Conservation (phyloP, 371 early-diverging fungal genomes). For the Mortierella sp. region DNA sequence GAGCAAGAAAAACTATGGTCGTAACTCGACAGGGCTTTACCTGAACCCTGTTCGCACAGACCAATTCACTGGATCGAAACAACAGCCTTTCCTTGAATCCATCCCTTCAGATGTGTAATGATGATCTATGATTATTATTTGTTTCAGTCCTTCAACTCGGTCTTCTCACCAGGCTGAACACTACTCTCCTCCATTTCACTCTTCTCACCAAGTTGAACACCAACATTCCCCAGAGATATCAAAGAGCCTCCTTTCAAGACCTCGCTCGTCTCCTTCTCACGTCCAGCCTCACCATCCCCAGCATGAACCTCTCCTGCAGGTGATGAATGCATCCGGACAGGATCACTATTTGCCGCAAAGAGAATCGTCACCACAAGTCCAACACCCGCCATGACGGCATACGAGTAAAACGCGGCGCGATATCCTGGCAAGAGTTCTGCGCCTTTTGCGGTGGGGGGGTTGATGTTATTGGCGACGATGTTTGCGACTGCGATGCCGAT, state of each 20-base stretch:
- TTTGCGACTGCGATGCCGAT: slow-evolving; percentile 45
- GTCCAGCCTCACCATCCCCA: not conserved
- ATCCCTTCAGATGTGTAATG: too few relatives aligned
- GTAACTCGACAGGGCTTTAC: too few relatives aligned
- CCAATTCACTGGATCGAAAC: too few relatives aligned
- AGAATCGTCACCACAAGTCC: slow-evolving; percentile 28
- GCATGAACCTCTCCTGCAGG: not conserved
- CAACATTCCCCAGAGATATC: not conserved
- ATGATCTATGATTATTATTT: not conserved
- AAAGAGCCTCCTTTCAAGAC: not conserved
- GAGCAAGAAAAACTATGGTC: too few relatives aligned
- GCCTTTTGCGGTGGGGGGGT: slow-evolving; percentile 15
- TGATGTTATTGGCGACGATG: slow-evolving; percentile 31
- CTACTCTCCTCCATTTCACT: too few relatives aligned
- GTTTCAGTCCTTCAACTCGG: not conserved
- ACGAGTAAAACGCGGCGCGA: slow-evolving; percentile 28
- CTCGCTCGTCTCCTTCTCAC: not conserved
- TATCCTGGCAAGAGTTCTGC: slow-evolving; percentile 26
- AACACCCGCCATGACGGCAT: slow-evolving; percentile 25
- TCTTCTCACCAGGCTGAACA: not conserved
- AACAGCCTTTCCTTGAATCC: too few relatives aligned
- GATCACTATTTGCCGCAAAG: slow-evolving; percentile 33
- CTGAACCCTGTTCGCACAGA: too few relatives aligned
- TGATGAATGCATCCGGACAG: not conserved
- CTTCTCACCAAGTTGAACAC: not conserved